Evolutionary conservation across 1,284 basidiomycete species (phyloP).

Genomic region (Leccinum insolens): DNA sequence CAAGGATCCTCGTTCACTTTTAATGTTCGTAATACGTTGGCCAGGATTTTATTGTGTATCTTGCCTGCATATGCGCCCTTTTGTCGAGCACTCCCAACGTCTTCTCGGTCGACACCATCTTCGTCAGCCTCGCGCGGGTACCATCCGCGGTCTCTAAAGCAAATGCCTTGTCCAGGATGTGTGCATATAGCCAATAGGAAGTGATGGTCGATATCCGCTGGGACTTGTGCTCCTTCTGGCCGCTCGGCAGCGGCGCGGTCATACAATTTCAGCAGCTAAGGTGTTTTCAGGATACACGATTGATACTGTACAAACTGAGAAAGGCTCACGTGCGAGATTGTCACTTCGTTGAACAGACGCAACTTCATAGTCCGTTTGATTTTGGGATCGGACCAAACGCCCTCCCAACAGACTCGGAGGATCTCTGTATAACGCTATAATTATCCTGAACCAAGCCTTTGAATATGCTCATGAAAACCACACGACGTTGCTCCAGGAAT

Average conservation of each 20-base stretch:
- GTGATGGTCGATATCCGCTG: conserved; percentile 85
- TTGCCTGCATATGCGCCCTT: conserved; percentile 42
- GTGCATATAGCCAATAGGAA: conserved; percentile 90
- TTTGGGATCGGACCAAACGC: conserved; percentile 71
- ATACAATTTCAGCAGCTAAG: conserved; percentile 70
- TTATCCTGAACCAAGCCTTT: conserved; percentile 68
- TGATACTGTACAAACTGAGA: not conserved
- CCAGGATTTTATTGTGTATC: conserved; percentile 86
- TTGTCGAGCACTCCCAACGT: conserved; percentile 27
- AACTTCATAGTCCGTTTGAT: conserved; percentile 72
- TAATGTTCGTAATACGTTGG: conserved; percentile 72
- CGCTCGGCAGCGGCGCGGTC: conserved; percentile 58
- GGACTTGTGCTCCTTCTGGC: conserved; percentile 52
- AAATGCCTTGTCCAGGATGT: conserved; percentile 81
- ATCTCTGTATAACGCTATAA: conserved; percentile 56
- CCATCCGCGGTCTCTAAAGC: conserved; percentile 91
- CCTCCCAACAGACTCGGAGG: conserved; percentile 57
- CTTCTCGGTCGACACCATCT: conserved; percentile 23
- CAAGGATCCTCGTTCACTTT: conserved; percentile 84
- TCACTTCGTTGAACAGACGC: conserved; percentile 64
- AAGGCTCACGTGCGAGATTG: conserved; percentile 57
- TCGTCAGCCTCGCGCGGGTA: conserved; percentile 69
- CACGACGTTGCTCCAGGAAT: conserved; percentile 70
- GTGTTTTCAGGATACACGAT: not conserved
- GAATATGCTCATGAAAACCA: conserved; percentile 65